Evolutionary conservation across 2,329 filamentous ascomycete species (phyloP), one percentile per base, ranked within the genome.

Genomic region (Cladosporium sp.): DNA sequence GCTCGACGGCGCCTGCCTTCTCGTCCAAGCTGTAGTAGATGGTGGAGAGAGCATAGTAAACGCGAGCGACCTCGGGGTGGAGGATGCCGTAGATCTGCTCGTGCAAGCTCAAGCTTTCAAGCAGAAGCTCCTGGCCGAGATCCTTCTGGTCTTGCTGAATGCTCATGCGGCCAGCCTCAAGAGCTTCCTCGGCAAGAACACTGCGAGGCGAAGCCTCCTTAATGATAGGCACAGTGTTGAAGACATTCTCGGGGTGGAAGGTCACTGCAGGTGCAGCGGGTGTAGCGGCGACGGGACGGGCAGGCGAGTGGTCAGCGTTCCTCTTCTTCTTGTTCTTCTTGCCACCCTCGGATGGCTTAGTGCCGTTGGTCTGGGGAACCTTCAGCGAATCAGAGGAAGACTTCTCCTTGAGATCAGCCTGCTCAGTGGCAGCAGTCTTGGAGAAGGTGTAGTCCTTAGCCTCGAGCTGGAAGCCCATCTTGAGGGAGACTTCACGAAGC

Each of bases 71-170:
- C 75, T 99, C 94, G 1, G 94, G 92, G 71, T 99, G 94, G 24
- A 99, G 81, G 58, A 97, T 95, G 60, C 94, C 94, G 69, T 99
- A 99, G 65, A 99, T 97, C 74, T 99, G 94, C 79, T 99, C 94
- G 69, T 99, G 93, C 42, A 99, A 80, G 45, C 94, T 96, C 60
- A 99, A 78, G 36, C 92, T 97, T 75, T 99, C 94, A n/a, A 97
- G 79, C 28, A 99, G 83, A 57, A 99, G 83, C 74, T 99, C 94
- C 74, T 97, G 92, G 39, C 94, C 94, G 45, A 99, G 84, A 75
- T 97, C 94, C 77, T 90, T 93, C 78, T 99, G 91, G 71, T 90
- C 88, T 72, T 97, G 93, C 66, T 94, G 85, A 60, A 99, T 86
- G n/a, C 93, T 97, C 70, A 99, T 93, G 54, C 92, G 90, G 22